Base-by-base conservation (phyloP, 2,329 filamentous ascomycete genomes). In the Lizonia empirigonia region DNA sequence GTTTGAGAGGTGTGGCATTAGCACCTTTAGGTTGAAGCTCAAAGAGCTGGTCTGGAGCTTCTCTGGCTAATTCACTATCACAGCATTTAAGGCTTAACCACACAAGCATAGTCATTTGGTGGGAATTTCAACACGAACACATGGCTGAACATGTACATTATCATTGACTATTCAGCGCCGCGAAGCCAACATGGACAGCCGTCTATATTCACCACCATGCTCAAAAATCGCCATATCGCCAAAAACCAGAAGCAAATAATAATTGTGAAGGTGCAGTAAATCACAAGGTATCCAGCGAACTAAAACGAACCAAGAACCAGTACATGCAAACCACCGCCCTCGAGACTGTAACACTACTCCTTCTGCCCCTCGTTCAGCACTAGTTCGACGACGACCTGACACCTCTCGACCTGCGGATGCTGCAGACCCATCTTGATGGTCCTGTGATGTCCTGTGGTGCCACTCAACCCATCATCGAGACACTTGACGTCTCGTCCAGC, bases 401-500 rank as follows among this genome's bases (percentile, higher is more conserved):
- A 87, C 44, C 89, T 86, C 52, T 90, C 84, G 57, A 89, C 80
- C 75, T 96, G 90, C 0, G 94, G 94, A 77, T 99, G 94, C 68
- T 91, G 90, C 90, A 99, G 92, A 64, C 87, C 88, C 62, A 99
- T 85, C 82, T 99, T 99, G 65, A 97, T 87, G 1, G 90, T 96
- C 46, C 90, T 84, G 60, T 86, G 72, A 35, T 71, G 72, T 37
- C 65, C 53, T 15, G 66, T 68, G 35, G 76, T 65, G 64, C 78
- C 60, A 52, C 61, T 62, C 41, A 70, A 47, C 51, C 68, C 67
- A 67, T 95, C 91, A 71, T 99, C 95, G 8, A 99, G 80, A 63
- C 92, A 91, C 58, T 89, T 87, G 39, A 99, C 91, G 67, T 97
- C 92, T 56, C 90, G 82, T 0, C 94, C 94, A 0, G 91, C 88